Conservation (phyloP, 1,139 yeast species). For the Kazachstania sp. region DNA sequence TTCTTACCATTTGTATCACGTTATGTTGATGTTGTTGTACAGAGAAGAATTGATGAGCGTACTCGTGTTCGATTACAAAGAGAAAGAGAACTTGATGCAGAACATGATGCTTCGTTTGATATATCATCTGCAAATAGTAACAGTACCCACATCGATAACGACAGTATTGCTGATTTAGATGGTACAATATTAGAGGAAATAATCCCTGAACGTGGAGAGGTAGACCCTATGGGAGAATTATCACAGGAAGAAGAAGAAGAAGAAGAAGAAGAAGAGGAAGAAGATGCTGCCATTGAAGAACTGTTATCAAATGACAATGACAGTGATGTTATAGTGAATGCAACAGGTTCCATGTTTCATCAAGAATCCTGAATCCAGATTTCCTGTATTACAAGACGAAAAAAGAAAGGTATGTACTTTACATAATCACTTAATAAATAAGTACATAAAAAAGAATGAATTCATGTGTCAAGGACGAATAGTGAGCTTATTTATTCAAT, state of each 20-base stretch:
- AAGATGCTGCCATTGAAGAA: neutral
- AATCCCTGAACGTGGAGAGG: neutral
- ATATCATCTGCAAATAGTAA: neutral
- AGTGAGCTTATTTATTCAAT: no score
- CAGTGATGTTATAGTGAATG: neutral
- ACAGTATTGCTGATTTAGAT: neutral
- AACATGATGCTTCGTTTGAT: neutral
- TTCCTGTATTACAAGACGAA: neutral
- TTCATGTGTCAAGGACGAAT: no score
- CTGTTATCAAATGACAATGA: neutral
- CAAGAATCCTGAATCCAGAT: neutral
- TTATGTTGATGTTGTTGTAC: constrained; percentile 13
- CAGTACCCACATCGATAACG: neutral
- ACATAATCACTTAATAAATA: neutral
- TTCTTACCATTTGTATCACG: constrained; percentile 18
- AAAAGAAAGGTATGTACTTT: neutral
- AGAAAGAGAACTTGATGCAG: neutral
- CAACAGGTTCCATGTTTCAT: neutral
- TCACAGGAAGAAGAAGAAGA: neutral
- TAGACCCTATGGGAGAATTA: neutral
- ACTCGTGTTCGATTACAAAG: constrained; percentile 4
- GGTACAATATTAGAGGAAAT: neutral
- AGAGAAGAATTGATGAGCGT: constrained; percentile 5
- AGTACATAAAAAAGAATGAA: no score
- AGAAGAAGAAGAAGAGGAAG: neutral